These are phyloP conservation scores for Tilletia caries DNA, from an alignment of 1,284 basidiomycete genomes.

Conservation along the genomic window DNA sequence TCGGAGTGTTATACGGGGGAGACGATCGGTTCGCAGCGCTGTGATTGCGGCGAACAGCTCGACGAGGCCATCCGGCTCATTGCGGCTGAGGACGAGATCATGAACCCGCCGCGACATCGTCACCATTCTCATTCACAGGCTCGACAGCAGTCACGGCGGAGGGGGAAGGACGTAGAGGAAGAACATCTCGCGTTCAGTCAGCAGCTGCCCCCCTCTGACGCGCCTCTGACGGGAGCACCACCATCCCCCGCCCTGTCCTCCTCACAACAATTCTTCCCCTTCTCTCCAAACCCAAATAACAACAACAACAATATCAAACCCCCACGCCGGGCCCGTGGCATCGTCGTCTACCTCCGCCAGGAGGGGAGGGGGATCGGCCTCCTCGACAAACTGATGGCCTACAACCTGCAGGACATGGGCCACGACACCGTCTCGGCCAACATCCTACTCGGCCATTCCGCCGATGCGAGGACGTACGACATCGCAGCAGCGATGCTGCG, in stretches of 20 bases:
- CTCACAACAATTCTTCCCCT: background rate
- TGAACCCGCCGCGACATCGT: conserved; percentile 18
- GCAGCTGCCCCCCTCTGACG: background rate
- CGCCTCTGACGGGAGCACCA: background rate
- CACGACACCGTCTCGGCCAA: conserved; percentile 98
- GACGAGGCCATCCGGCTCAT: conserved; percentile 94
- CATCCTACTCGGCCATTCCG: conserved; percentile 85
- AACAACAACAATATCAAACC: too few relatives aligned
- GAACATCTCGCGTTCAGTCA: too few relatives aligned
- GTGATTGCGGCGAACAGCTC: conserved; percentile 97
- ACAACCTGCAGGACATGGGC: conserved; percentile 96
- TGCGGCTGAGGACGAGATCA: conserved; percentile 42
- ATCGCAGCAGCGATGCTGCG: conserved; percentile 83
- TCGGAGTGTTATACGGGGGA: conserved; percentile 99
- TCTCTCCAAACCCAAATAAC: background rate
- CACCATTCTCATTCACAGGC: too few relatives aligned
- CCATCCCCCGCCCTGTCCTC: conserved; percentile 13
- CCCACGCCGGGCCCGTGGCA: conserved; percentile 60
- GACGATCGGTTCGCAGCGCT: conserved; percentile 95
- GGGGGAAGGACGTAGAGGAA: too few relatives aligned
- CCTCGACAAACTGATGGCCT: conserved; percentile 91
- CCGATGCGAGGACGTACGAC: conserved; percentile 90
- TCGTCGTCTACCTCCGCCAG: conserved; percentile 92
- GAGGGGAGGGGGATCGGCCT: conserved; percentile 98
- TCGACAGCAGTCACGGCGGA: too few relatives aligned